Conservation (phyloP, 306 rosid species). For the Datisca glomerata region DNA sequence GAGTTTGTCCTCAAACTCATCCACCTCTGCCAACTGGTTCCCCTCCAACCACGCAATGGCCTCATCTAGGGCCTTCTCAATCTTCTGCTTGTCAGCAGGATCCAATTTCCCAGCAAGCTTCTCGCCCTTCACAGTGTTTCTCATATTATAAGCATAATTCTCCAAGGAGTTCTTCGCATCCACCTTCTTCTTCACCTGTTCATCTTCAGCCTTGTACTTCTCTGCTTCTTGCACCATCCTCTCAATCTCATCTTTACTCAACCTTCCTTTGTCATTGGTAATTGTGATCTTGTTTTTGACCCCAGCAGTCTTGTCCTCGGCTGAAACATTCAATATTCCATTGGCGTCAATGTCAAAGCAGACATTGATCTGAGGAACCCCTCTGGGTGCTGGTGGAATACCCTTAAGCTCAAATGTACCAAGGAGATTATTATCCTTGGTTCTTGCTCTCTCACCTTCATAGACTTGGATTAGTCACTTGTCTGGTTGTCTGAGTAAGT, state of each 20-base stretch:
- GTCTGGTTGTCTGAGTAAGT: conserved; percentile 14
- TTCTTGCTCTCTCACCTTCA: conserved; percentile 14
- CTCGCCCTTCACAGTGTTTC: conserved; percentile 5
- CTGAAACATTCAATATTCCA: conserved; percentile 10
- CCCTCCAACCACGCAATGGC: conserved; percentile 7
- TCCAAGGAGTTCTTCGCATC: conserved; percentile 9
- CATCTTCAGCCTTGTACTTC: conserved; percentile 12
- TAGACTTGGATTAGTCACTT: conserved; percentile 12
- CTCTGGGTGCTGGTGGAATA: conserved; percentile 11
- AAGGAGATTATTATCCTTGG: conserved; percentile 7
- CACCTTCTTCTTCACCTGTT: conserved; percentile 12
- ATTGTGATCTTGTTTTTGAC: conserved; percentile 13
- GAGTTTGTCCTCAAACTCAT: conserved; percentile 8
- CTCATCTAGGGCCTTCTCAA: conserved; percentile 7
- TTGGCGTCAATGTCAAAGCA: no score
- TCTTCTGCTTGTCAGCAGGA: conserved; percentile 5
- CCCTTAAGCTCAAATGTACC: conserved; percentile 14
- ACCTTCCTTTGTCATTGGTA: conserved; percentile 11
- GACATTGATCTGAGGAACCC: conserved; percentile 10
- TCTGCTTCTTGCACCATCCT: conserved; percentile 6
- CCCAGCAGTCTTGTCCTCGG: conserved; percentile 11
- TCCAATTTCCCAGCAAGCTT: conserved; percentile 6
- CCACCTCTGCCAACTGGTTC: conserved; percentile 7
- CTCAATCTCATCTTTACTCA: conserved; percentile 3
- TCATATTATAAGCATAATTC: conserved; percentile 10